phyloP scores from a whole-genome alignment of 2,329 filamentous ascomycete genomes.

The Clarireedia hainanense region DNA sequence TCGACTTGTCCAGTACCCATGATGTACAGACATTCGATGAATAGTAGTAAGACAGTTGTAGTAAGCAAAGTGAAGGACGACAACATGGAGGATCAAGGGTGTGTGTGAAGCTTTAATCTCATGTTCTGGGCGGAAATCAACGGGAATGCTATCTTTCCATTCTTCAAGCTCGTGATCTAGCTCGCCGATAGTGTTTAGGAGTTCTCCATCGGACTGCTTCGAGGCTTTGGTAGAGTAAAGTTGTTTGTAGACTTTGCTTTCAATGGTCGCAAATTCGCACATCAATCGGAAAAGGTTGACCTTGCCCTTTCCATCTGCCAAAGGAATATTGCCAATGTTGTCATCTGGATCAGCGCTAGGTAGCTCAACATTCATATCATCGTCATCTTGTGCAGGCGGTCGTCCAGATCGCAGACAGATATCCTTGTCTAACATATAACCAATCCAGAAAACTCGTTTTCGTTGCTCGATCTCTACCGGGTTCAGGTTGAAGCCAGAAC shows the following conservation, averaged over 20 bases:
- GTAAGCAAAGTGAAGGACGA: slow-evolving; percentile 92
- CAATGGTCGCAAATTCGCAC: slow-evolving; percentile 85
- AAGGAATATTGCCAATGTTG: slow-evolving; percentile 88
- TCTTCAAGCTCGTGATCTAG: slow-evolving; percentile 83
- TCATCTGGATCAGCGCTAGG: slow-evolving; percentile 86
- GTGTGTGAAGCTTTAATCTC: slow-evolving; percentile 92
- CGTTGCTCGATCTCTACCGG: slow-evolving; percentile 90
- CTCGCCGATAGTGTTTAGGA: slow-evolving; percentile 92
- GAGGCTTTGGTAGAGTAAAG: slow-evolving; percentile 89
- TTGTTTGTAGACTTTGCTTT: slow-evolving; percentile 88
- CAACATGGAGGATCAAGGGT: slow-evolving; percentile 87
- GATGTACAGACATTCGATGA: slow-evolving; percentile 95
- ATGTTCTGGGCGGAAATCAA: slow-evolving; percentile 94
- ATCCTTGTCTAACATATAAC: slow-evolving; percentile 66
- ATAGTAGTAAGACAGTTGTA: slow-evolving; percentile 98
- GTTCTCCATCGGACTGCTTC: slow-evolving; percentile 84
- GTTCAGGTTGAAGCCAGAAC: slow-evolving; percentile 87
- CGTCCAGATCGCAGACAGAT: slow-evolving; percentile 65
- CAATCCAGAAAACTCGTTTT: slow-evolving; percentile 71
- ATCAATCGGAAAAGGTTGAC: slow-evolving; percentile 92
- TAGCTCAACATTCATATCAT: slow-evolving; percentile 92
- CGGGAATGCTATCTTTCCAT: slow-evolving; percentile 92
- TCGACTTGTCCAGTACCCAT: slow-evolving; percentile 95
- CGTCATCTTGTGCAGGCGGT: slow-evolving; percentile 65
- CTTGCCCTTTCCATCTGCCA: slow-evolving; percentile 82